These are phyloP conservation scores for Fonsecaea pedrosoi DNA, from an alignment of 2,329 filamentous ascomycete species.

Conservation along the genomic window DNA sequence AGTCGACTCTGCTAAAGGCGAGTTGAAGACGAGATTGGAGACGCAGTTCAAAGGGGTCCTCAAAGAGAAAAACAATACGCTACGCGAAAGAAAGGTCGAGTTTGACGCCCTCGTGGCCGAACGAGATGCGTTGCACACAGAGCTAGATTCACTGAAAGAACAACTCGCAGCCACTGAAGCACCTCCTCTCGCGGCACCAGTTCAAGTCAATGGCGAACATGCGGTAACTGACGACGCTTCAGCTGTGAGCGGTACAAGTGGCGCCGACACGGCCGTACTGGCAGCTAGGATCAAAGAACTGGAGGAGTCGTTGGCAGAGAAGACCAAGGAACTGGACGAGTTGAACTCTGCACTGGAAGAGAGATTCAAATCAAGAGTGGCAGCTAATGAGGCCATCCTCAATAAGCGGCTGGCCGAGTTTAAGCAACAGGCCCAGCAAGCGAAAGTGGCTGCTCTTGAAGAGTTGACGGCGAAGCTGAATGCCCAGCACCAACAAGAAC, in stretches of 20 bases:
- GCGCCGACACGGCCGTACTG: conserved; percentile 46
- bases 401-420: conserved; percentile 71
- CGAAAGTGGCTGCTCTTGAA: conserved; percentile 45
- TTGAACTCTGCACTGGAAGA: conserved; percentile 56
- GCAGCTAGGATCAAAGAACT: conserved; percentile 64
- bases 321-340: conserved; percentile 55
- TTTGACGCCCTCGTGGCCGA: conserved; percentile 61
- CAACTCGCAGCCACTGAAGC: conserved; percentile 69
- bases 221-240: conserved; percentile 52
- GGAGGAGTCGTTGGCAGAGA: conserved; percentile 60
- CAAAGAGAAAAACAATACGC: conserved; percentile 70
- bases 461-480: conserved; percentile 34
- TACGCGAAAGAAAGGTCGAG: conserved; percentile 59
- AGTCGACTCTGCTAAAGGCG: conserved; percentile 56
- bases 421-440: conserved; percentile 57
- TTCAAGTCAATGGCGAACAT: conserved; percentile 52
- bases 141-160: conserved; percentile 67
- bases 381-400: conserved; percentile 61
- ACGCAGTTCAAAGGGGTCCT: conserved; percentile 62
- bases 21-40: conserved; percentile 54
- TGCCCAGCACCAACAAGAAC: conserved; percentile 51
- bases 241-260: conserved; percentile 38
- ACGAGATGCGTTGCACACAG: conserved; percentile 71
- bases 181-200: conserved; percentile 43
- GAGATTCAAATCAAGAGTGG: conserved; percentile 55